Base-by-base conservation (phyloP, 78 protist genomes). In the Dictyostelium firmibasis region DNA sequence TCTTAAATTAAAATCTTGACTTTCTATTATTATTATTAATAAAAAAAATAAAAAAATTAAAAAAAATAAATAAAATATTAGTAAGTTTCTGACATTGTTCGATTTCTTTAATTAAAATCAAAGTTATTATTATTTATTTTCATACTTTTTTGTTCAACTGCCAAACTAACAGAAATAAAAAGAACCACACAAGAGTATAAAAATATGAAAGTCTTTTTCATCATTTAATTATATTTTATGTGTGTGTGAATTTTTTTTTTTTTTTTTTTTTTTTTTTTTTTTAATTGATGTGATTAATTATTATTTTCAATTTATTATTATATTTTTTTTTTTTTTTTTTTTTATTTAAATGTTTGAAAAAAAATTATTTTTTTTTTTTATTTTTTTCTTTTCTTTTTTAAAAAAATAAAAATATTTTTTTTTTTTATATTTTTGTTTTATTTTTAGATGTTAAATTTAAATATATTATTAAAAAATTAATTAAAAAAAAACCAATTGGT, bases 131-230 rank as follows among this genome's bases (percentile, higher is more conserved):
- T 64, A 25, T 25, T n/a, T 27, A 25, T 67, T 9, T 67, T 67
- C 20, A 31, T 72, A 72, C 75, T n/a, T 67, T 67, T n/a, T 27
- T 25, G 11, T 67, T 67, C 38, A 25, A 27, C 75, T 67, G 75
- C 4, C 27, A 27, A 11, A 67, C 14, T 67, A 11, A 18, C 3
- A 27, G 75, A 27, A 27, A 67, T 29, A 67, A 67, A 67, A 27
- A 67, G 75, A 67, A 29, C 75, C 31, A 67, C 18, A 25, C 67
- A 57, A n/a, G n/a, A n/a, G 67, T 29, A 67, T 67, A 67, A 67
- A 67, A 67, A 29, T 67, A 67, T 67, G 75, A 67, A 67, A 27
- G 75, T 67, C 75, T 67, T 64, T 64, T 64, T 67, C 75, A 67
- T 67, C 11, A 9, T 67, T 6, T 62, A 8, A n/a, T 62, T 62